phyloP scores from a whole-genome alignment of 495 filamentous ascomycete genomes.

The Aspergillus funiculosus region DNA sequence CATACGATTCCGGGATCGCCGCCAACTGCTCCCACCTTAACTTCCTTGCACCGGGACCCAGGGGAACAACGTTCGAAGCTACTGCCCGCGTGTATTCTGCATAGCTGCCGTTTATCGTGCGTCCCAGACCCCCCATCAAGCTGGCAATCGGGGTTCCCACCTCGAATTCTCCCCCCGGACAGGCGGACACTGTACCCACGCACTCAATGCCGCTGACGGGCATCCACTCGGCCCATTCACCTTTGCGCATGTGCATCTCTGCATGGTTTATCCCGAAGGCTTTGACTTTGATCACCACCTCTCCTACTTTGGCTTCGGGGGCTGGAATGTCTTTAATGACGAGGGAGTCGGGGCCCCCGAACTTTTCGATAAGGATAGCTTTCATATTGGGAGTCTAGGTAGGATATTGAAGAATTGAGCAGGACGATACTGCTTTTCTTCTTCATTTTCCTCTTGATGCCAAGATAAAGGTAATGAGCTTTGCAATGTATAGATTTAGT shows the following conservation, averaged over 20 bases:
- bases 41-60: conserved; percentile 20
- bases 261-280: conserved; percentile 48
- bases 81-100: conserved; percentile 34
- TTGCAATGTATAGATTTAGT: no score
- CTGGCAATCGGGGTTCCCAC: conserved; percentile 33
- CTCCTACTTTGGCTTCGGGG: conserved; percentile 25
- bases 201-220: conserved; percentile 44
- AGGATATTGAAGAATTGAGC: no score
- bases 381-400: conserved; percentile 39
- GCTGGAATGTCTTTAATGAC: conserved; percentile 28
- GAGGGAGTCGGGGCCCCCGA: conserved; percentile 36
- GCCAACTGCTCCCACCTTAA: conserved; percentile 39
- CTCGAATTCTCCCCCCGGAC: conserved; percentile 31
- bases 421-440: no score
- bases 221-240: conserved; percentile 46
- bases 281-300: conserved; percentile 35
- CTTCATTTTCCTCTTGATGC: no score
- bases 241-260: conserved; percentile 48
- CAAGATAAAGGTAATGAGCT: no score
- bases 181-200: conserved; percentile 37
- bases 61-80: conserved; percentile 30
- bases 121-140: conserved; percentile 43
- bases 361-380: conserved; percentile 38
- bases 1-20: conserved; percentile 40
- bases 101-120: conserved; percentile 36